Base-by-base conservation (phyloP, 2,329 filamentous ascomycete species). In the Teratosphaeriaceae sp. region DNA sequence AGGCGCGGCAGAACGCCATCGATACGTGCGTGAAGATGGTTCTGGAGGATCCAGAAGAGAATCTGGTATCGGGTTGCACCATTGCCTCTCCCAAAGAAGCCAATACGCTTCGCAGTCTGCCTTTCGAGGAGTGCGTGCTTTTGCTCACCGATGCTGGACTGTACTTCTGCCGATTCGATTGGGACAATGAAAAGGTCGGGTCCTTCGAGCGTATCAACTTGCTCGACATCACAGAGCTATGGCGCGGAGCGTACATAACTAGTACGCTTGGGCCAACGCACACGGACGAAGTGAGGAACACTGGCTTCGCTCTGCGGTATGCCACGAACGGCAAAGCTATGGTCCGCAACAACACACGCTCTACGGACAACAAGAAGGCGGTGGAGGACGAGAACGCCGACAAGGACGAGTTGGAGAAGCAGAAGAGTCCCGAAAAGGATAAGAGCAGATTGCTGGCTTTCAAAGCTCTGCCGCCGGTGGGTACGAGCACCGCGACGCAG, bases 171-270 rank as follows among this genome's bases (percentile, higher is more conserved):
- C 80, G 86, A 12, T 89, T 97, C 55, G 88, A 97, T 64, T 97
- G 90, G 88, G 85, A 85, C 49, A 82, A 88, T 6, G 92, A 97
- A 67, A 97, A 97, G 61, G 86, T 98, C 1, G 83, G 84, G 11
- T 88, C 85, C 0, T 97, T 96, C 62, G 89, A 97, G 66, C 76
- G 89, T 6, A 80, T 96, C 12, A 81, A 85, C 45, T 73, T 97
- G 6, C 74, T 77, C 16, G 85, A 87, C 44, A 71, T 98, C 26
- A 74, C 76, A 1, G 74, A 75, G 19, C 79, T 98, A 54, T 82
- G 81, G 58, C 78, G 82, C 47, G 92, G 92, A 16, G 84, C 87
- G 0, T 98, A 97, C 58, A 85, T 98, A 57, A 95, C 88, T 0
- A 90, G 84, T 2, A 92, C 88, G 0, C 74, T 96, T 4, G 88